A percentile compares a stretch with the other conserved stretches of the same genome.
phyloP scores from a whole-genome alignment of 2,329 filamentous ascomycete genomes.

The Fusarium euwallaceae region DNA sequence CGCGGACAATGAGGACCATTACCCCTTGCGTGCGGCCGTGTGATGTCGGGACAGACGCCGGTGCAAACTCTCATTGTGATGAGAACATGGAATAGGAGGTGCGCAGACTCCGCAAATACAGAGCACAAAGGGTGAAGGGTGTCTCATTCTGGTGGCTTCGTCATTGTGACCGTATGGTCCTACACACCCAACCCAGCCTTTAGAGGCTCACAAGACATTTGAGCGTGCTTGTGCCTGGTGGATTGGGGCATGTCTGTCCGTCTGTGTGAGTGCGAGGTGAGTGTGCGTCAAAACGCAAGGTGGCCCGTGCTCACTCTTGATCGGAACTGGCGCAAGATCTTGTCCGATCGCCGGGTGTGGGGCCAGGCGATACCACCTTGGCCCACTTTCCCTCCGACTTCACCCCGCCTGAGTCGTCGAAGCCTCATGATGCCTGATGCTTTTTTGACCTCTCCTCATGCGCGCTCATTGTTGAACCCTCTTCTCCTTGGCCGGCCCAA shows the following conservation, averaged over 20 bases:
- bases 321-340: slow-evolving; percentile 42
- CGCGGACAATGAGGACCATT: neutral
- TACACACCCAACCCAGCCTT: neutral
- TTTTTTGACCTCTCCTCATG: neutral
- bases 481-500: neutral
- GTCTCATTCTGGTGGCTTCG: neutral
- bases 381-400: slow-evolving; percentile 13
- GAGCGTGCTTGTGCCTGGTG: slow-evolving; percentile 1
- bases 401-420: slow-evolving; percentile 17
- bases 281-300: slow-evolving; percentile 12
- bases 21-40: neutral
- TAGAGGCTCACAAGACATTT: neutral
- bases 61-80: neutral
- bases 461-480: slow-evolving; percentile 3
- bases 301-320: slow-evolving; percentile 38
- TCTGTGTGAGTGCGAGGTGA: neutral
- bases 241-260: neutral
- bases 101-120: neutral
- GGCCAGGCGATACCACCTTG: slow-evolving; percentile 14
- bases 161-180: slow-evolving; percentile 1
- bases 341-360: slow-evolving; percentile 36
- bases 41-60: neutral
- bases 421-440: slow-evolving; percentile 18
- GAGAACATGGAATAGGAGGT: neutral
- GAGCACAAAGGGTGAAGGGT: neutral